These are phyloP conservation scores for Carex kokanica DNA, from an alignment of 176 grass and related monocot genomes.

Conservation along the genomic window DNA sequence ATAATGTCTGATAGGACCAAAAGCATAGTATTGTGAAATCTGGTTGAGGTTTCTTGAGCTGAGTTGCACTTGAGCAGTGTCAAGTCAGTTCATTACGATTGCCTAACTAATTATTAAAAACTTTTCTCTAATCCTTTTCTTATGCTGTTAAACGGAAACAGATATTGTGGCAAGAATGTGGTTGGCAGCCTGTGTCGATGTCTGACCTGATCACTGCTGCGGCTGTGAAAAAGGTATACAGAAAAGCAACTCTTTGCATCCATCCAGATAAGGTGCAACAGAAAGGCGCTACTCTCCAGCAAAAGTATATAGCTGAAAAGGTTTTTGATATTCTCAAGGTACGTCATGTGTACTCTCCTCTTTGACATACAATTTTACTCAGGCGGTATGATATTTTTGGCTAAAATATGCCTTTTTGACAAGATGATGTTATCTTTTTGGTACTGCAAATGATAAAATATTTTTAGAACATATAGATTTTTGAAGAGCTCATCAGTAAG, in stretches of 20 bases:
- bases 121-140: background rate
- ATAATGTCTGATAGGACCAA: background rate
- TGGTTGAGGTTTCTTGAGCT: conserved; percentile 14
- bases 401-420: background rate
- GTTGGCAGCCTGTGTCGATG: conserved; percentile 44
- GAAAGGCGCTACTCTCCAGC: conserved; percentile 42
- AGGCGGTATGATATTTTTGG: background rate
- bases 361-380: background rate
- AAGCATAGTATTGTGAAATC: background rate
- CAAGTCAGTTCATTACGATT: background rate
- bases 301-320: conserved; percentile 50
- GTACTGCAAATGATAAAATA: background rate
- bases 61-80: background rate
- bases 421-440: background rate
- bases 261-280: conserved; percentile 57
- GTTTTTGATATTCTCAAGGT: conserved; percentile 58
- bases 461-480: background rate
- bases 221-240: conserved; percentile 44
- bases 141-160: conserved; percentile 17
- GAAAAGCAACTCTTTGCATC: conserved; percentile 44
- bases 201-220: conserved; percentile 36
- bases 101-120: background rate
- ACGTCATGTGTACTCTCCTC: background rate
- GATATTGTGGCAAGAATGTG: conserved; percentile 46
- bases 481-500: background rate